Conservation (phyloP, 768 basidiomycete genomes). For the Scleroderma citrinum region DNA sequence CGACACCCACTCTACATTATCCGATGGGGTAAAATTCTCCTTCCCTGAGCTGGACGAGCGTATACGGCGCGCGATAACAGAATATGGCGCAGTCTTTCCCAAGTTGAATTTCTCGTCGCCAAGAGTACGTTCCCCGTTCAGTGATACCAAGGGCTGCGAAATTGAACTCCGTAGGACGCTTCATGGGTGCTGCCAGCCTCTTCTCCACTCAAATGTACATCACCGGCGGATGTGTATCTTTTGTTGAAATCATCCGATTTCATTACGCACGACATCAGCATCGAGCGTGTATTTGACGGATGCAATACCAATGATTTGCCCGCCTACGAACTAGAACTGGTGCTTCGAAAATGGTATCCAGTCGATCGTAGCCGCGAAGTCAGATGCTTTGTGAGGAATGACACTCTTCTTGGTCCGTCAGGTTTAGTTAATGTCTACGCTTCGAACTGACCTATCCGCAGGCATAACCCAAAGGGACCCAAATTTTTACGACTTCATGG, state of each 20-base stretch:
- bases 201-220: slow-evolving; percentile 80
- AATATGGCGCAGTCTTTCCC: slow-evolving; percentile 84
- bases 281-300: slow-evolving; percentile 58
- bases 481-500: slow-evolving; percentile 85
- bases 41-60: slow-evolving; percentile 79
- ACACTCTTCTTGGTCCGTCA: slow-evolving; percentile 60
- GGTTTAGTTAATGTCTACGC: background rate
- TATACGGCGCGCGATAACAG: slow-evolving; percentile 58
- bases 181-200: slow-evolving; percentile 85
- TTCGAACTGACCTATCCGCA: slow-evolving; percentile 24
- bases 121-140: slow-evolving; percentile 37
- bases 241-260: slow-evolving; percentile 92
- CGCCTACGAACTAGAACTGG: slow-evolving; percentile 69
- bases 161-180: slow-evolving; percentile 59
- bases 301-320: slow-evolving; percentile 32
- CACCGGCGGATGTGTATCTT: slow-evolving; percentile 86
- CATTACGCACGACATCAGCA: slow-evolving; percentile 68
- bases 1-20: slow-evolving; percentile 31
- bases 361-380: slow-evolving; percentile 82
- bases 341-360: slow-evolving; percentile 86
- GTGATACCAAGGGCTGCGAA: background rate
- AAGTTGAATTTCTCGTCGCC: slow-evolving; percentile 98
- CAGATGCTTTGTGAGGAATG: slow-evolving; percentile 81
- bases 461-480: slow-evolving; percentile 84
- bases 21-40: slow-evolving; percentile 40